Percentiles rank a stretch among this genome's conserved stretches.
Evolutionary conservation across 371 early-diverging fungal genomes (phyloP).

Genomic region (Actinomucor elegans): DNA sequence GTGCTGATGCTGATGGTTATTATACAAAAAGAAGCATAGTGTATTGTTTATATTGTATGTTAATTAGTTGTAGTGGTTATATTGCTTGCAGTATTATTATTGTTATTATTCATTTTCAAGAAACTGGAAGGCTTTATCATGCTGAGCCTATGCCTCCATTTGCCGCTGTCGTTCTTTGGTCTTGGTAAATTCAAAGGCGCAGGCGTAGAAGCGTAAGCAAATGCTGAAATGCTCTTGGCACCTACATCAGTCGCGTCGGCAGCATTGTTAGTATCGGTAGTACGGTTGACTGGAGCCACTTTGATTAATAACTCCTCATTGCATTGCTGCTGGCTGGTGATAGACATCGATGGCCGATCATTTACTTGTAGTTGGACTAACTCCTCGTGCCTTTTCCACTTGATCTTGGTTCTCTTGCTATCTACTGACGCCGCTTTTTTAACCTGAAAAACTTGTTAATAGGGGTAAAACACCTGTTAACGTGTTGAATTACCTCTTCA

Average conservation of each 20-base stretch:
- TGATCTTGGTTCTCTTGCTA: background rate
- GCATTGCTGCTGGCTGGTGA: background rate
- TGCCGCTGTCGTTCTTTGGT: background rate
- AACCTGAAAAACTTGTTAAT: background rate
- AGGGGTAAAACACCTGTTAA: background rate
- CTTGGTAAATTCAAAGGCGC: background rate
- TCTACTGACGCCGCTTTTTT: slow-evolving; percentile 13
- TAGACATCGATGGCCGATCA: slow-evolving; percentile 7
- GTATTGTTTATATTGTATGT: background rate
- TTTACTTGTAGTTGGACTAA: background rate
- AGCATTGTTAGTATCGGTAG: too few relatives aligned
- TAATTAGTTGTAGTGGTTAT: too few relatives aligned
- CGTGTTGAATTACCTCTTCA: background rate
- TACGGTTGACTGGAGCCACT: too few relatives aligned
- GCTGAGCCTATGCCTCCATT: slow-evolving; percentile 16
- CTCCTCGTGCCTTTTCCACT: slow-evolving; percentile 11
- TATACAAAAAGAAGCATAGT: background rate
- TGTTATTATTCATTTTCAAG: slow-evolving; percentile 5
- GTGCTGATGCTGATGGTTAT: too few relatives aligned
- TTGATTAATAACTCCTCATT: too few relatives aligned
- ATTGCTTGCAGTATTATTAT: background rate
- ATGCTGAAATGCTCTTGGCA: slow-evolving; percentile 12
- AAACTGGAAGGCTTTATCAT: slow-evolving; percentile 8
- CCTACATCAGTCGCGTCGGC: too few relatives aligned
- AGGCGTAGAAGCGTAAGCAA: slow-evolving; percentile 31